Evolutionary conservation across 169 alveolate species (phyloP), one percentile per base, ranked within the genome.

Genomic region (Plasmodium fragile): DNA sequence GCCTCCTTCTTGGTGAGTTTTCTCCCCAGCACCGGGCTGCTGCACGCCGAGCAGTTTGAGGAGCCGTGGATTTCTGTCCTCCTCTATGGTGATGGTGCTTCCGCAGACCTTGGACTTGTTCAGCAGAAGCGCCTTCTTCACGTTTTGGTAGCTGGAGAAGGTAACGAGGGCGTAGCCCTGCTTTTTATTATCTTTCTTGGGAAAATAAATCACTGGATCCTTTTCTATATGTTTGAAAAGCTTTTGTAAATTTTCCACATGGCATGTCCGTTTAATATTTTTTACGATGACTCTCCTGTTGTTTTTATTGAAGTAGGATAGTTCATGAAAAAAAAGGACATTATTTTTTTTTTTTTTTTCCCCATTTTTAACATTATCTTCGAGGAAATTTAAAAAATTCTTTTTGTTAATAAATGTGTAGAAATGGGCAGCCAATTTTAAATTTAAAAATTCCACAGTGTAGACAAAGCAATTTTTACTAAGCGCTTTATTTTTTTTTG

Each of bases 171-270:
- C 94, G 82, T 45, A 91, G 3, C 91, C 83, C 65, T 34, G 80
- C 55, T 91, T 91, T 81, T 91, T 91, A 70, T 81, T 70, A 18
- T 81, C 49, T 45, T 91, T 79, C 78, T 91, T 91, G 3, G 94
- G 94, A 6, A 91, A 43, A 91, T 43, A n/a, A 43, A 91, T 77
- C 30, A 39, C 28, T 32, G 41, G 52, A 32, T 81, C 41, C 55
- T 34, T 49, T 30, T 91, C 94, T 18, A 91, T 91, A 70, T 91
- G 28, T 45, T 32, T 79, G 82, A 91, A 91, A 4, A 91, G 36
- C 53, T 91, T 91, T 49, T 69, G 39, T 45, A 91, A 49, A 81
- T 91, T 81, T 91, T 91, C 94, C 43, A 75, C 55, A 32, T 81
- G 91, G 28, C 94, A 91, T 0, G 91, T 70, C 81, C 81, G n/a